Evolutionary conservation across 768 basidiomycete genomes (phyloP).

Genomic region (Pleurotus giganteus): DNA sequence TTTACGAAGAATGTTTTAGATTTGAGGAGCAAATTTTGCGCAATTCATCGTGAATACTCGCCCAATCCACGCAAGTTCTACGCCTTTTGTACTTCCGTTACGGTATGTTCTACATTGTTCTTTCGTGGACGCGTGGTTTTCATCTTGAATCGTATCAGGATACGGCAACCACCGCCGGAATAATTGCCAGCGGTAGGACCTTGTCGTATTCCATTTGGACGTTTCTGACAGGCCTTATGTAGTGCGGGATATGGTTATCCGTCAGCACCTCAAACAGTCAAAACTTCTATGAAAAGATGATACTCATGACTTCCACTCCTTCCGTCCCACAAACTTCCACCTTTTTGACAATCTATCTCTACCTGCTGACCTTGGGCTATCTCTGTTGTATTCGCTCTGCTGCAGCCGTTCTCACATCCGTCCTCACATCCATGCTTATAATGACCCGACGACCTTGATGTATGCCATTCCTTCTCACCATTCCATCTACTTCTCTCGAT

Average conservation of each 20-base stretch:
- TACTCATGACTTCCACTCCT: background rate
- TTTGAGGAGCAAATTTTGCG: slow-evolving; percentile 67
- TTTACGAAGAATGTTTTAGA: slow-evolving; percentile 28
- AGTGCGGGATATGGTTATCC: slow-evolving; percentile 83
- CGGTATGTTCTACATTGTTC: slow-evolving; percentile 35
- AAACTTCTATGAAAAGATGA: slow-evolving; percentile 44
- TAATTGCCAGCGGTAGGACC: slow-evolving; percentile 69
- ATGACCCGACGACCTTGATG: no score
- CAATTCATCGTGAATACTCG: slow-evolving; percentile 75
- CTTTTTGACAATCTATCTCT: background rate
- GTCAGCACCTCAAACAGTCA: slow-evolving; percentile 73
- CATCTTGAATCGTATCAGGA: slow-evolving; percentile 37
- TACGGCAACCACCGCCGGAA: slow-evolving; percentile 69
- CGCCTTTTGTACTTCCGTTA: slow-evolving; percentile 75
- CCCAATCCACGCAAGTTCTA: slow-evolving; percentile 75
- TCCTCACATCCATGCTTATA: no score
- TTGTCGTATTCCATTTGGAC: slow-evolving; percentile 10
- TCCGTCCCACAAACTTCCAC: no score
- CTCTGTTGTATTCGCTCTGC: no score
- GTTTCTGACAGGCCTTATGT: slow-evolving; percentile 14
- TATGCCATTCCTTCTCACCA: no score
- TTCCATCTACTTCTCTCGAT: no score
- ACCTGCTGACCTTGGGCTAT: background rate
- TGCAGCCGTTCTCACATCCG: no score
- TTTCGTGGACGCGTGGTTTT: background rate